Evolutionary conservation across 192 early-diverging fungal genomes (phyloP), one percentile per base, ranked within the genome.

Genomic region (Rhizophlyctis rosea): DNA sequence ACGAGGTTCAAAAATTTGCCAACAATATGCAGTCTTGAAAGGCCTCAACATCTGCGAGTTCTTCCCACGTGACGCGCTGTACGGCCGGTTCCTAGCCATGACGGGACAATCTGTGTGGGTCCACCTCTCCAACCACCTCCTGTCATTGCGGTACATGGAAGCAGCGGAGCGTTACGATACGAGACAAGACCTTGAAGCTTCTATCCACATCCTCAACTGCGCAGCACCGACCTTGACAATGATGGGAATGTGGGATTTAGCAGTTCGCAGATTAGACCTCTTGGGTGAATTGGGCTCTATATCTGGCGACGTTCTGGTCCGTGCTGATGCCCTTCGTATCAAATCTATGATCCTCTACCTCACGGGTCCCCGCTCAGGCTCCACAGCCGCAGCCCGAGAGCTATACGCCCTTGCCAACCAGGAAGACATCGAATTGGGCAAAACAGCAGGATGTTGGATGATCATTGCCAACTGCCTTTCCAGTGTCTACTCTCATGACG

Each of bases 21-120:
- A 64, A 33, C 14, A 64, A 36, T 80, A 71, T 33, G 62, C 62
- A 18, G 58, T 74, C 14, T 14, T 79, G 7, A 51, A 31, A 21
- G 77, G 77, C 3, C 49, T 79, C 9, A 79, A 79, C 53, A 33
- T 79, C 4, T 76, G 55, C 1, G 74, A 81, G 34, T 25, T 58
- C 28, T 77, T 77, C 56, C 67, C 71, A 44, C n/a, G 48, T 23
- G 77, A 76, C 34, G 34, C 53, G 14, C 31, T 70, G 11, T 81
- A 76, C 54, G 65, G 59, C 23, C 62, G 59, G 35, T 79, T 76
- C n/a, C 39, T 64, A 9, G 65, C 77, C 1, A 27, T 72, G 39
- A 31, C 59, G 13, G 76, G 74, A 25, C 44, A 32, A 18, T 39
- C 52, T 7, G 54, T 73, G 24, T 73, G 71, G 71, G 2, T 70